These are phyloP conservation scores for Cytospora mali DNA, from an alignment of 2,329 filamentous ascomycete genomes.

Conservation along the genomic window DNA sequence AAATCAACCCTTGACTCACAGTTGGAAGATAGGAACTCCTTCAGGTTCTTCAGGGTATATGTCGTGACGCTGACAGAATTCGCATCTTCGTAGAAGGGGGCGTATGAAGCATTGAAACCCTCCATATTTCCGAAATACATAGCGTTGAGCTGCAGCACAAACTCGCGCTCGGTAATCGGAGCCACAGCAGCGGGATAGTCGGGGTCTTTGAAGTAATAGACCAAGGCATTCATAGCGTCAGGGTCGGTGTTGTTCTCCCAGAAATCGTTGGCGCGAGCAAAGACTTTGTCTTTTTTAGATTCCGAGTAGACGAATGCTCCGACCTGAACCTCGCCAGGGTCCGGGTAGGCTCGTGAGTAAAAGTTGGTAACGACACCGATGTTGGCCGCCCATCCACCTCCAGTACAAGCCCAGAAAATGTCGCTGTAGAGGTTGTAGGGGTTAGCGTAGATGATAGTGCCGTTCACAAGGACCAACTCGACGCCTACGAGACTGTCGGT, in stretches of 20 bases:
- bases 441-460: conserved; percentile 23
- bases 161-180: conserved; percentile 19
- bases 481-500: conserved; percentile 20
- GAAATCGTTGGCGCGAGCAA: conserved; percentile 16
- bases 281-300: conserved; percentile 15
- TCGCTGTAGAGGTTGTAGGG: conserved; percentile 22
- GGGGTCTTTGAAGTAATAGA: conserved; percentile 22
- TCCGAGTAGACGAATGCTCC: conserved; percentile 17
- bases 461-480: conserved; percentile 21
- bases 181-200: conserved; percentile 8
- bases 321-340: conserved; percentile 17
- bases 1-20: not conserved
- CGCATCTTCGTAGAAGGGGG: conserved; percentile 17
- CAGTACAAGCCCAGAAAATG: conserved; percentile 24
- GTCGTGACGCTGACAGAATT: conserved; percentile 3
- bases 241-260: conserved; percentile 21
- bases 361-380: conserved; percentile 21
- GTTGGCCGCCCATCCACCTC: conserved; percentile 19
- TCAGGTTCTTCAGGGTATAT: conserved; percentile 16
- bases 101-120: conserved; percentile 11
- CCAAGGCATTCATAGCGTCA: conserved; percentile 14
- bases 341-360: conserved; percentile 24
- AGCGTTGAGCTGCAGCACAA: conserved; percentile 19
- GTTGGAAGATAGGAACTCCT: conserved; percentile 23
- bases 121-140: conserved; percentile 23